These are phyloP conservation scores for Pleurotus tuoliensis DNA, from an alignment of 768 basidiomycete genomes.

Conservation along the genomic window DNA sequence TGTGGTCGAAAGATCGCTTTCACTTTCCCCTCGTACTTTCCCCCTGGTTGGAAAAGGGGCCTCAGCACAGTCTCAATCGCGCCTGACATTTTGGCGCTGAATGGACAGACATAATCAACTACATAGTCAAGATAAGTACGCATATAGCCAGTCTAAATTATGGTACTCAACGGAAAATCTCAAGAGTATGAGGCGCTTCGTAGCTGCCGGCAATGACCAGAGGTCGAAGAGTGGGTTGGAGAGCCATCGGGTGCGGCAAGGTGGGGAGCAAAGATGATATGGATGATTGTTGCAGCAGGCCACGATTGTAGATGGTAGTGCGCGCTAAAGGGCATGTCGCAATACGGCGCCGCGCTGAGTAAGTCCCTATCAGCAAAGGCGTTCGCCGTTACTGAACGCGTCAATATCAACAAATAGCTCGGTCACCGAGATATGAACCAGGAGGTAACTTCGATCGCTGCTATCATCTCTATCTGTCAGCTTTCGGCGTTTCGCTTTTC, in stretches of 20 bases:
- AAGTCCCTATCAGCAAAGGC: too few relatives aligned
- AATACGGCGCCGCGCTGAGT: too few relatives aligned
- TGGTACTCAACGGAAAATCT: slow-evolving; percentile 55
- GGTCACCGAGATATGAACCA: too few relatives aligned
- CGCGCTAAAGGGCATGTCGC: too few relatives aligned
- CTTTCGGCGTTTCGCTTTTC: too few relatives aligned
- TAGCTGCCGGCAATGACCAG: slow-evolving; percentile 56
- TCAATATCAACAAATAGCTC: too few relatives aligned
- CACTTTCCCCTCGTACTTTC: slow-evolving; percentile 69
- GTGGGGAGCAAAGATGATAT: too few relatives aligned
- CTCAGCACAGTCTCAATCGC: slow-evolving; percentile 58
- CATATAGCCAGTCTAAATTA: not conserved
- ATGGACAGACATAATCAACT: slow-evolving; percentile 91
- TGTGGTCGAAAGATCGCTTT: slow-evolving; percentile 68
- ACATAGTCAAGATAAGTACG: not conserved
- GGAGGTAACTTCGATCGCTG: too few relatives aligned
- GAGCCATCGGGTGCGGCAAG: slow-evolving; percentile 51
- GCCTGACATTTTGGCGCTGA: slow-evolving; percentile 59
- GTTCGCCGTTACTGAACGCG: too few relatives aligned
- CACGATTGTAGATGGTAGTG: too few relatives aligned
- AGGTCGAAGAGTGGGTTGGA: slow-evolving; percentile 69
- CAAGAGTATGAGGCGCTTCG: slow-evolving; percentile 72
- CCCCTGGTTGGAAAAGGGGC: slow-evolving; percentile 53
- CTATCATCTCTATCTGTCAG: too few relatives aligned
- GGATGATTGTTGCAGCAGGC: too few relatives aligned